phyloP scores from a whole-genome alignment of 768 basidiomycete genomes.

The Punctularia strigosozonata region DNA sequence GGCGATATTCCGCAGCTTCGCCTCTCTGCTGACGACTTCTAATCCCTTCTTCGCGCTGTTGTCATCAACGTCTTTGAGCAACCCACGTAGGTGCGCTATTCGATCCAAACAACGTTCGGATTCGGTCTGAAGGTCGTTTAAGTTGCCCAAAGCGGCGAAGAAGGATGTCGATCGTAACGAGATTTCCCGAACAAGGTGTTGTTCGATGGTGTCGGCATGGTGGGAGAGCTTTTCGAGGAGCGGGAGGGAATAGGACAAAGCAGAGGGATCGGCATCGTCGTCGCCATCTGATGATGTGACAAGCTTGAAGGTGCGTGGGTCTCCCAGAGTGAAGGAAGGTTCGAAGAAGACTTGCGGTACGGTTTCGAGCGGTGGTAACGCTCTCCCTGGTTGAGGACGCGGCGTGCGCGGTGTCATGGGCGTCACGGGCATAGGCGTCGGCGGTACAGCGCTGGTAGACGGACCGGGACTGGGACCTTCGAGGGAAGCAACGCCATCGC shows the following conservation, averaged over 20 bases:
- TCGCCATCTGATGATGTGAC: slow-evolving; percentile 51
- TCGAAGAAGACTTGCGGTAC: slow-evolving; percentile 81
- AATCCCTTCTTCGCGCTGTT: slow-evolving; percentile 72
- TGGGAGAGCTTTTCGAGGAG: slow-evolving; percentile 85
- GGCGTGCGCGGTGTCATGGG: slow-evolving; percentile 16
- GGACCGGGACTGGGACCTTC: slow-evolving; percentile 9
- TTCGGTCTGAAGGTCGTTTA: slow-evolving; percentile 86
- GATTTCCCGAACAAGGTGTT: slow-evolving; percentile 90
- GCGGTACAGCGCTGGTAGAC: slow-evolving; percentile 3
- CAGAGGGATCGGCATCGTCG: slow-evolving; percentile 37
- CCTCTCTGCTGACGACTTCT: slow-evolving; percentile 55
- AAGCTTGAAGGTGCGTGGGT: slow-evolving; percentile 62
- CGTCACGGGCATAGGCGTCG: slow-evolving; percentile 4
- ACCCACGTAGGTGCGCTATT: slow-evolving; percentile 57
- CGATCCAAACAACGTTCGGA: slow-evolving; percentile 72
- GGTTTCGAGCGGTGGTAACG: slow-evolving; percentile 57
- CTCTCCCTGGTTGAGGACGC: slow-evolving; percentile 23
- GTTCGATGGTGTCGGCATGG: slow-evolving; percentile 87
- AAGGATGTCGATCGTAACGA: slow-evolving; percentile 85
- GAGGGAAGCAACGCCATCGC: slow-evolving; percentile 20
- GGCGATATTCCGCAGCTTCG: slow-evolving; percentile 47
- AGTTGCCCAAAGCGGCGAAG: slow-evolving; percentile 90
- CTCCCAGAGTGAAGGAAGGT: slow-evolving; percentile 65
- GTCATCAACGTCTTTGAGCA: slow-evolving; percentile 68
- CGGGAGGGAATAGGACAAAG: slow-evolving; percentile 56